Conservation (phyloP, 2,329 filamentous ascomycete genomes). For the Aspergillus persii region DNA sequence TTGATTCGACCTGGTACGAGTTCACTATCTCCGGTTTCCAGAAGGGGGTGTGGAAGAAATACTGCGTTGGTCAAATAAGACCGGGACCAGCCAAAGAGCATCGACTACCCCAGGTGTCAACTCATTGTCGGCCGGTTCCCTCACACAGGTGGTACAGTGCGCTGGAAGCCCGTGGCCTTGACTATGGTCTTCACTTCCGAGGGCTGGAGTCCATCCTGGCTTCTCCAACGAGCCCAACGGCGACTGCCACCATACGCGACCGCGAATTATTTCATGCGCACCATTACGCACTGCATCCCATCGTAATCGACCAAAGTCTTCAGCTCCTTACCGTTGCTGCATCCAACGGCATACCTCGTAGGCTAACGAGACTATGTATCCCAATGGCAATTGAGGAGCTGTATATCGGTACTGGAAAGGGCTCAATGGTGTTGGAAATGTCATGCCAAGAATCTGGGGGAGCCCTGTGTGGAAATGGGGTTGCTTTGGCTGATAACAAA, state of each 20-base stretch:
- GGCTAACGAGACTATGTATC: constrained; percentile 15
- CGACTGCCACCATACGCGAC: constrained; percentile 2
- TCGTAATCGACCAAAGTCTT: constrained; percentile 19
- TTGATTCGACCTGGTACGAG: constrained; percentile 15
- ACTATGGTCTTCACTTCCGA: constrained; percentile 16
- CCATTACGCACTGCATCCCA: constrained; percentile 22
- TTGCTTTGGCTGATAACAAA: neutral
- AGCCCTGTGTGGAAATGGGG: constrained; percentile 5
- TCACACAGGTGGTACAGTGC: constrained; percentile 9
- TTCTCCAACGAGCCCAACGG: constrained; percentile 3
- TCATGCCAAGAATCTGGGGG: constrained; percentile 7
- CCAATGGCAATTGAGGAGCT: constrained; percentile 23
- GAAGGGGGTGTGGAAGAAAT: constrained; percentile 12
- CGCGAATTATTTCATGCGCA: constrained; percentile 2
- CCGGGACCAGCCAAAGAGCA: neutral
- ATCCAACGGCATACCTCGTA: constrained; percentile 16
- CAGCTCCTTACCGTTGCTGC: constrained; percentile 22
- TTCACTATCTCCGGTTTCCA: constrained; percentile 15
- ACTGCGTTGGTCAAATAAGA: constrained; percentile 16
- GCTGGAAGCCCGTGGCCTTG: constrained; percentile 10
- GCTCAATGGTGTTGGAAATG: constrained; percentile 4
- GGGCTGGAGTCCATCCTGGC: constrained; percentile 13
- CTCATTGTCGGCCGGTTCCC: neutral
- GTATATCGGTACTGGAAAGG: constrained; percentile 9
- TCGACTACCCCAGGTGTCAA: neutral